Percentiles rank a stretch among this genome's conserved stretches.
These are phyloP conservation scores for Colletotrichum orbiculare DNA, from an alignment of 2,329 filamentous ascomycete species.

Conservation along the genomic window DNA sequence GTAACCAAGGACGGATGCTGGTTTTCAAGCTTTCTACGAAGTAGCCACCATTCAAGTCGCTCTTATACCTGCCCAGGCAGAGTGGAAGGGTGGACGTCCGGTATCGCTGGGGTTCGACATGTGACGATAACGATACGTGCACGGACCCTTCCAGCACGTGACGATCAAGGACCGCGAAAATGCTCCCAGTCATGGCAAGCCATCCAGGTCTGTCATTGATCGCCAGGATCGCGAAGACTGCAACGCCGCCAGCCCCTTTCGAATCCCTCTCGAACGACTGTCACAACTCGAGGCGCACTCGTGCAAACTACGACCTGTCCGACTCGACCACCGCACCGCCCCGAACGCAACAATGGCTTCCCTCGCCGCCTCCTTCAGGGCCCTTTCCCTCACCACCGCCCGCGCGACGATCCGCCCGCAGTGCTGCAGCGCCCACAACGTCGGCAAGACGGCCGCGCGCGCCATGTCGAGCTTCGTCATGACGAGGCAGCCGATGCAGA, in stretches of 20 bases:
- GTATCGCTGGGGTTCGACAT: background rate
- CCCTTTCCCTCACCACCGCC: conserved; percentile 38
- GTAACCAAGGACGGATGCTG: too few relatives aligned
- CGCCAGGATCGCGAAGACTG: background rate
- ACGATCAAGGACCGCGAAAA: conserved; percentile 20
- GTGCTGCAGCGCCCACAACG: background rate
- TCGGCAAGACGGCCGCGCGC: conserved; percentile 7
- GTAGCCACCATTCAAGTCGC: too few relatives aligned
- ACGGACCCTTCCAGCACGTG: conserved; percentile 10
- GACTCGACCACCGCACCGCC: too few relatives aligned
- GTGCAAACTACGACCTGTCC: too few relatives aligned
- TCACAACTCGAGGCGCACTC: too few relatives aligned
- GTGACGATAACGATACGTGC: conserved; percentile 12
- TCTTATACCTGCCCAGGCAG: too few relatives aligned
- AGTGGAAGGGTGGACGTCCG: background rate
- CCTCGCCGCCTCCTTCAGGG: conserved; percentile 39
- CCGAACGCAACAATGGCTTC: conserved; percentile 30
- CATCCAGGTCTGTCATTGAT: conserved; percentile 8
- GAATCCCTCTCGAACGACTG: too few relatives aligned
- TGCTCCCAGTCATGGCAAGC: conserved; percentile 7
- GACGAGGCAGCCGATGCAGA: conserved; percentile 33
- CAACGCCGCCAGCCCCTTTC: too few relatives aligned
- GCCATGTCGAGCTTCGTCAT: conserved; percentile 33
- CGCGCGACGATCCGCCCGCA: conserved; percentile 21
- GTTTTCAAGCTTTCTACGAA: too few relatives aligned